Base-by-base conservation (phyloP, 2,329 filamentous ascomycete genomes). In the Penicillium sp. region DNA sequence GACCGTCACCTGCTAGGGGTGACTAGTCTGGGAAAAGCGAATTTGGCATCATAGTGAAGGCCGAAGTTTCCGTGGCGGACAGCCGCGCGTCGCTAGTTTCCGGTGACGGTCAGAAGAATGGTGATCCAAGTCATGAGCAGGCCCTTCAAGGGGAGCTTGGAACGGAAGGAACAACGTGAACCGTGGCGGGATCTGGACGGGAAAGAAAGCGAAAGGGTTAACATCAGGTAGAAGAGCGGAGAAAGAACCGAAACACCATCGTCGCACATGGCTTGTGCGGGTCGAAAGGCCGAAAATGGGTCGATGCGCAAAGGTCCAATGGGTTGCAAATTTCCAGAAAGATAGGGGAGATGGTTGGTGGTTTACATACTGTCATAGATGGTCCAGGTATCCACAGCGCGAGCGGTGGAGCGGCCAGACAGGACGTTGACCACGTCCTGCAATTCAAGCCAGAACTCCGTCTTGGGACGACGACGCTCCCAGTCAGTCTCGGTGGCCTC, bases 401-500 rank as follows among this genome's bases (percentile, higher is more conserved):
- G 63, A 12, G 76, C 68, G 54, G 67, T 68, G 0, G 88, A 85
- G 60, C 92, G 83, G 2, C 92, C 94, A 53, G 89, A 90, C 35
- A 99, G 79, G 37, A 92, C 89, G 74, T 99, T 90, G 2, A 96
- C 93, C 31, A 92, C 86, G 52, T 88, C 83, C 77, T 92, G 91
- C 75, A 96, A 81, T 52, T 82, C 83, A 69, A 91, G 81, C 95
- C 95, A 99, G 81, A 92, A 93, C 67, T 95, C 91, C 56, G 87
- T 79, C 78, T 87, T 91, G 49, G 95, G 94, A 53, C 95, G 84
- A 53, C 95, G 84, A 76, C 96, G 92, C 65, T 88, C 86, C 95
- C 95, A 99, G 79, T 99, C 94, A 4, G 95, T 98, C 71, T 93
- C 90, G 25, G 86, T 85, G 67, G 86, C 86, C 80, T 98, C 95